phyloP scores from a whole-genome alignment of 164 flowering plant genomes.

The Buxus sempervirens region DNA sequence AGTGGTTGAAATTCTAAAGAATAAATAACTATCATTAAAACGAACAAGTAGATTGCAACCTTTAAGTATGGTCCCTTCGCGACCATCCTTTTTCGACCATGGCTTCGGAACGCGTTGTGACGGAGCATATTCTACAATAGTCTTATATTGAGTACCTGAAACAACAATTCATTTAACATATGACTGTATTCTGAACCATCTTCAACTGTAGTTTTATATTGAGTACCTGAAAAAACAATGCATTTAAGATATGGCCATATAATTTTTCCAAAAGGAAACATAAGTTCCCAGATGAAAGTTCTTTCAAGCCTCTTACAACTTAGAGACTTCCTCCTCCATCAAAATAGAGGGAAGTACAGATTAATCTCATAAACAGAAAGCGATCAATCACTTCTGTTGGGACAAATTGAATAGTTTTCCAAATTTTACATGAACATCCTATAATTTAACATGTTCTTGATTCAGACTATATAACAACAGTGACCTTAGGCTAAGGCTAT shows the following conservation, averaged over 20 bases:
- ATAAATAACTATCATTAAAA: background rate
- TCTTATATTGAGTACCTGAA: slow-evolving; percentile 2
- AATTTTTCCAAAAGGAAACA: background rate
- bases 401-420: background rate
- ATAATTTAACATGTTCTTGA: no score
- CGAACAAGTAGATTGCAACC: slow-evolving; percentile 32
- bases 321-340: background rate
- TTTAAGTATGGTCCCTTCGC: slow-evolving; percentile 80
- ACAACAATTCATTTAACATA: no score
- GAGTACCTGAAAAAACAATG: slow-evolving; percentile 48
- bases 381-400: background rate
- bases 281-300: background rate
- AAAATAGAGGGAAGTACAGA: background rate
- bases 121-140: slow-evolving; percentile 91
- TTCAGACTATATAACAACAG: no score
- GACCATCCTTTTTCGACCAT: slow-evolving; percentile 76
- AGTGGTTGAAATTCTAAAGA: background rate
- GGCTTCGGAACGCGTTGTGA: slow-evolving; percentile 81
- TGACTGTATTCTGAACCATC: slow-evolving; percentile 65
- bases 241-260: background rate
- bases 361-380: background rate
- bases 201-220: slow-evolving; percentile 72
- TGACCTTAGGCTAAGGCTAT: no score
- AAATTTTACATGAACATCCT: background rate
- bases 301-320: background rate